Evolutionary conservation across 495 filamentous ascomycete species (phyloP).

Genomic region (Trichoderma reesei): DNA sequence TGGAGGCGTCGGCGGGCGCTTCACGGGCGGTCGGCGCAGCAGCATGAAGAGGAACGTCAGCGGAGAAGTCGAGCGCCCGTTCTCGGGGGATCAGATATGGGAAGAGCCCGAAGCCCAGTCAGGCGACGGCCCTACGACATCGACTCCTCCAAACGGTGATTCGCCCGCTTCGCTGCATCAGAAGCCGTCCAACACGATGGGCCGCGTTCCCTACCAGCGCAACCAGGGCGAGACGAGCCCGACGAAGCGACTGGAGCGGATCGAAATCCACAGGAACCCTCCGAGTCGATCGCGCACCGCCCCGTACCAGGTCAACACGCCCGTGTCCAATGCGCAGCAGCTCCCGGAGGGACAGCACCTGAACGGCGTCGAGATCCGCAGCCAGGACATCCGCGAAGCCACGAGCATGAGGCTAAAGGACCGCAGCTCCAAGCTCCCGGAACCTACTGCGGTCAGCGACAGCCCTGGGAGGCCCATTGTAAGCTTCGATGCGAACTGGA

Average conservation of each 20-base stretch:
- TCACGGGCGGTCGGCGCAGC: conserved; percentile 29
- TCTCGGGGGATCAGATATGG: conserved; percentile 75
- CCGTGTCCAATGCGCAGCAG: conserved; percentile 22
- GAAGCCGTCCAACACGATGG: conserved; percentile 52
- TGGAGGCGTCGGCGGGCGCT: conserved; percentile 13
- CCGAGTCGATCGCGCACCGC: conserved; percentile 67
- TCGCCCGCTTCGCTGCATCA: conserved; percentile 8
- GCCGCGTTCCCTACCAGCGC: conserved; percentile 39
- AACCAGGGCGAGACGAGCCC: conserved; percentile 21
- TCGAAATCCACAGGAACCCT: conserved; percentile 70
- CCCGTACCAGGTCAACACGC: conserved; percentile 56
- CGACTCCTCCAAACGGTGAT: conserved; percentile 19
- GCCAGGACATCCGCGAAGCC: conserved; percentile 79
- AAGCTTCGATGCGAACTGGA: conserved; percentile 81
- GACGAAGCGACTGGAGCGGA: conserved; percentile 48
- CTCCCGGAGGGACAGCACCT: conserved; percentile 39
- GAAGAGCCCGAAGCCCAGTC: conserved; percentile 58
- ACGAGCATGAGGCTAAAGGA: conserved; percentile 83
- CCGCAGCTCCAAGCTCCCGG: conserved; percentile 74
- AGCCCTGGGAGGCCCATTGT: conserved; percentile 79
- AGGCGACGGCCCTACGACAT: conserved; percentile 15
- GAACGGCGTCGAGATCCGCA: conserved; percentile 70
- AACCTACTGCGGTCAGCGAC: conserved; percentile 77
- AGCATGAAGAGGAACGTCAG: conserved; percentile 47
- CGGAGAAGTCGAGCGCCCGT: conserved; percentile 46